Percentiles rank a stretch among this genome's conserved stretches.
phyloP scores from a whole-genome alignment of 2,329 filamentous ascomycete species.

The Colletotrichum falcatum region DNA sequence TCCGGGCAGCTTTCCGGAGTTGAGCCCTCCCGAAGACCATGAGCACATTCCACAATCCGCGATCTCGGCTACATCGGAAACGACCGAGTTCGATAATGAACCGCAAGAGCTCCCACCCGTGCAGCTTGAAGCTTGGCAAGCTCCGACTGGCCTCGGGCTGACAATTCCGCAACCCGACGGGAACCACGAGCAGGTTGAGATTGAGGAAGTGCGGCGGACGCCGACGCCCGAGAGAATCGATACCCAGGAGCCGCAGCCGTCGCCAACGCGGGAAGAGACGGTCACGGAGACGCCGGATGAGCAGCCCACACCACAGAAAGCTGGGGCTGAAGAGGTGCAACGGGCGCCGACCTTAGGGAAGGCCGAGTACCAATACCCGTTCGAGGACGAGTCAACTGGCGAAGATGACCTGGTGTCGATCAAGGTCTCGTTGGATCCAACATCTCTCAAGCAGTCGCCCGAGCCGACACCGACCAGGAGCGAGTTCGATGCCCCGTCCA shows the following conservation, averaged over 20 bases:
- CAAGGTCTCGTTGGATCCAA: constrained; percentile 55
- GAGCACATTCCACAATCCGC: constrained; percentile 69
- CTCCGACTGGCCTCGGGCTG: constrained; percentile 35
- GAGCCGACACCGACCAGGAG: constrained; percentile 46
- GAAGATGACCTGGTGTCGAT: constrained; percentile 54
- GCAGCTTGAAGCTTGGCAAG: constrained; percentile 47
- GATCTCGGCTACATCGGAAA: constrained; percentile 68
- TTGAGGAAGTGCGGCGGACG: constrained; percentile 42
- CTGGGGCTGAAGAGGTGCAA: background rate
- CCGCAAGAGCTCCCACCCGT: constrained; percentile 69
- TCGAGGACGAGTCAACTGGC: constrained; percentile 58
- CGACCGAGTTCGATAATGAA: constrained; percentile 80
- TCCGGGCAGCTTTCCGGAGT: constrained; percentile 70
- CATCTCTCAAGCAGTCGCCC: constrained; percentile 43
- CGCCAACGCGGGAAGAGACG: background rate
- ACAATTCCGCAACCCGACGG: constrained; percentile 29
- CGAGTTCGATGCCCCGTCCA: constrained; percentile 44
- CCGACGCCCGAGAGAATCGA: constrained; percentile 33
- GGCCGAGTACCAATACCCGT: constrained; percentile 63
- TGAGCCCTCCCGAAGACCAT: constrained; percentile 52
- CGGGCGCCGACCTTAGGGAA: constrained; percentile 37
- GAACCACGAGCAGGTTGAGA: constrained; percentile 29
- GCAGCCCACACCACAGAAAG: background rate
- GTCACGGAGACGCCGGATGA: background rate
- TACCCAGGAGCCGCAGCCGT: background rate